Percentiles rank a stretch among this genome's conserved stretches.
phyloP scores from a whole-genome alignment of 116 monocot species.

The Trichopus zeylanicus region DNA sequence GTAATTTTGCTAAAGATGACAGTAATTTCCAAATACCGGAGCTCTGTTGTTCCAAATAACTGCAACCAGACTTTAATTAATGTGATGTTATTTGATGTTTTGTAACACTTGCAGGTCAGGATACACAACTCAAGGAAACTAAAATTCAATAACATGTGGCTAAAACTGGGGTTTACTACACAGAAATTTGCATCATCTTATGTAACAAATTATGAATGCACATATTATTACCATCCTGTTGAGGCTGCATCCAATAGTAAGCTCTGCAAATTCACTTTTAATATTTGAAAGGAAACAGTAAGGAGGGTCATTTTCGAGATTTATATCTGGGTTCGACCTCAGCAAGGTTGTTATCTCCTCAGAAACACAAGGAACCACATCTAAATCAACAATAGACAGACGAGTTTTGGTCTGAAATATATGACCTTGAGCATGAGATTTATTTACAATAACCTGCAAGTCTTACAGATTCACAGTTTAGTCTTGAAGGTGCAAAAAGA shows the following conservation, averaged over 20 bases:
- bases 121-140: no score
- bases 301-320: constrained; percentile 57
- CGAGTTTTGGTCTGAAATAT: constrained; percentile 52
- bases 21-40: no score
- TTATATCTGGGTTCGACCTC: constrained; percentile 43
- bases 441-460: constrained; percentile 82
- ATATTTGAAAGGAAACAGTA: constrained; percentile 75
- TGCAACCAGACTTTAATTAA: no score
- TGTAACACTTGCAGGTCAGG: no score
- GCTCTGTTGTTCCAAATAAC: no score
- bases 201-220: no score
- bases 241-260: constrained; percentile 82
- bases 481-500: neutral
- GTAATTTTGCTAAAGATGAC: neutral
- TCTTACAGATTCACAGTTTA: neutral
- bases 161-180: no score
- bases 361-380: constrained; percentile 64
- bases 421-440: constrained; percentile 69
- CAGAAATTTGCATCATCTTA: no score
- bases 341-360: constrained; percentile 59
- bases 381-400: constrained; percentile 49
- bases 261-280: constrained; percentile 62
- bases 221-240: constrained; percentile 71
- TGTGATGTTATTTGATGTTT: no score
- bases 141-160: no score